Conservation (phyloP, 2,329 filamentous ascomycete species). For the Hypocrella siamensis region DNA sequence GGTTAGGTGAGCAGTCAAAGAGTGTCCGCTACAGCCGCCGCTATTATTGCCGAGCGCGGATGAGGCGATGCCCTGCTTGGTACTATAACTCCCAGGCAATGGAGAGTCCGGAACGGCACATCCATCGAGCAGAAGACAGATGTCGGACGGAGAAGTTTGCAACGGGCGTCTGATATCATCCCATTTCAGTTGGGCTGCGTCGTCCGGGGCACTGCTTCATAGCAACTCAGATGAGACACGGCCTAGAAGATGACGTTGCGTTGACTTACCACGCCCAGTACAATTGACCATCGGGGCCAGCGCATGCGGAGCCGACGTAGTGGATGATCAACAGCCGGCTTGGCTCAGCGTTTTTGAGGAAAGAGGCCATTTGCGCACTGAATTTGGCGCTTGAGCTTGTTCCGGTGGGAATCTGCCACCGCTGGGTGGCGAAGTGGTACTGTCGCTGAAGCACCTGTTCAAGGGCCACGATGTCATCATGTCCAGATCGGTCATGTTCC, state of each 20-base stretch:
- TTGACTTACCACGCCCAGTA: constrained; percentile 50
- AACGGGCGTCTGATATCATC: constrained; percentile 45
- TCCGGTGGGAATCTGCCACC: constrained; percentile 44
- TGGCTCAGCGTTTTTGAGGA: constrained; percentile 39
- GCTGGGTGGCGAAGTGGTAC: constrained; percentile 44
- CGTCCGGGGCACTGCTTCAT: constrained; percentile 37
- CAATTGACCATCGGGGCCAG: constrained; percentile 42
- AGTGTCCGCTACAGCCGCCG: constrained; percentile 28
- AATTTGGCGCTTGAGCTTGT: constrained; percentile 45
- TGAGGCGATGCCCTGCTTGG: constrained; percentile 49
- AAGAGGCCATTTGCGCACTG: constrained; percentile 41
- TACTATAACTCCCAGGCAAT: constrained; percentile 33
- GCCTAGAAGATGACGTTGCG: not conserved
- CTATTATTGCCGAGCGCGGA: constrained; percentile 32
- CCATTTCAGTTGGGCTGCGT: constrained; percentile 48
- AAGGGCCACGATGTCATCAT: constrained; percentile 36
- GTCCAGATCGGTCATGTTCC: constrained; percentile 41
- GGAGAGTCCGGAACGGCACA: constrained; percentile 38
- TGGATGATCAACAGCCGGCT: constrained; percentile 50
- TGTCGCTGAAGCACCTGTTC: constrained; percentile 42
- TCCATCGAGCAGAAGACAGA: constrained; percentile 46
- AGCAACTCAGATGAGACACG: constrained; percentile 18
- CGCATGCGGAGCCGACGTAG: constrained; percentile 46
- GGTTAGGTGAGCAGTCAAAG: constrained; percentile 41
- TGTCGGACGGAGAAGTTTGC: constrained; percentile 47